Evolutionary conservation across 1,284 basidiomycete species (phyloP).

Genomic region (Malassezia sympodialis): DNA sequence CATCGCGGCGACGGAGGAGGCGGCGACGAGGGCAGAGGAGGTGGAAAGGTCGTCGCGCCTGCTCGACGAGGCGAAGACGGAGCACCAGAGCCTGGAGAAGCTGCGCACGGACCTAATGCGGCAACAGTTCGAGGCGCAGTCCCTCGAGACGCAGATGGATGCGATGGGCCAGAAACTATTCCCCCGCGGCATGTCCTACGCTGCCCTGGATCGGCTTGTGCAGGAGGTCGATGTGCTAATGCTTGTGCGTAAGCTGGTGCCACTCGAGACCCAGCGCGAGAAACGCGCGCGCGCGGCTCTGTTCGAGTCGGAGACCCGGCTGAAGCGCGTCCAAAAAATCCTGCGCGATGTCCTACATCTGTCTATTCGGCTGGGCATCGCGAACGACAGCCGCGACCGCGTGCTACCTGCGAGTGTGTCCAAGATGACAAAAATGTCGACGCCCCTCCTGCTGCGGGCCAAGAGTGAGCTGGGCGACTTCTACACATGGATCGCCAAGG

Average conservation of each 20-base stretch:
- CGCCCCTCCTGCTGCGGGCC: conserved; percentile 23
- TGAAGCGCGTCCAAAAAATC: conserved; percentile 20
- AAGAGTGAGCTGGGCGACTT: conserved; percentile 33
- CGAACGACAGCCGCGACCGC: conserved; percentile 24
- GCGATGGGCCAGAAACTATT: conserved; percentile 14
- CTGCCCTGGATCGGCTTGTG: conserved; percentile 20
- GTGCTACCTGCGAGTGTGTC: conserved; percentile 18
- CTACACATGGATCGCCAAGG: conserved; percentile 27
- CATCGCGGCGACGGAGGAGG: background rate
- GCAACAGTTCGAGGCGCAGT: conserved; percentile 8
- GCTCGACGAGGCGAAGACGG: conserved; percentile 11
- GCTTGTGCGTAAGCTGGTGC: conserved; percentile 19
- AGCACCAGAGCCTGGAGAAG: conserved; percentile 16
- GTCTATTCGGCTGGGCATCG: conserved; percentile 29
- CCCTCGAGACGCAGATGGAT: background rate
- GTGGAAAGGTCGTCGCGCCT: background rate
- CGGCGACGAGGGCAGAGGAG: background rate
- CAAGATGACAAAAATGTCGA: conserved; percentile 18
- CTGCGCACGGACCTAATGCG: conserved; percentile 18
- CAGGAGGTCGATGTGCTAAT: conserved; percentile 25
- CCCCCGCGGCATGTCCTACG: conserved; percentile 18
- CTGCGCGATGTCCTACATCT: conserved; percentile 23
- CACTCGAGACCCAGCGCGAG: conserved; percentile 27
- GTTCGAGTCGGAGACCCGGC: conserved; percentile 16
- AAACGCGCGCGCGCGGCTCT: conserved; percentile 25